Base-by-base conservation (phyloP, 495 filamentous ascomycete species). In the Terfezia claveryi region DNA sequence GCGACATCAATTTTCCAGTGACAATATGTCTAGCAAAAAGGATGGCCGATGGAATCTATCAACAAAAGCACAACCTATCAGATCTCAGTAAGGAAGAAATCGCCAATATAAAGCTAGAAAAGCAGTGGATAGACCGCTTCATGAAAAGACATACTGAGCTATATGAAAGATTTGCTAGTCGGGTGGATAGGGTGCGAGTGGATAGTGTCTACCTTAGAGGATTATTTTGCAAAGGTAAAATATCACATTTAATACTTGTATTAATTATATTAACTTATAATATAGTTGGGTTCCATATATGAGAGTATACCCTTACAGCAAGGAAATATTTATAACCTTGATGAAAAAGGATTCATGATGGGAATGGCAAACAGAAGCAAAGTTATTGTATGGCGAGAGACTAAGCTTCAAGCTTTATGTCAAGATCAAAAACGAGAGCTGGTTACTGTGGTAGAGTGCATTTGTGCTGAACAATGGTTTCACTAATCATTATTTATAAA, bases 281-380 rank as follows among this genome's bases (percentile, higher is more conserved):
- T 32, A 44, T 38, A 7, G 17, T 17, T 38, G 56, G 50, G 23
- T 56, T 8, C 8, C 32, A 17, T n/a, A 53, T 2, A 51, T 53
- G 0, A 53, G 55, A 4, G 4, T 11, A 11, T 32, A 32, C 27
- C 27, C 7, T 32, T 32, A 32, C 27, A 2, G 27, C 27, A 32
- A 32, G 27, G 27, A 32, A 50, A 60, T 36, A 58, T 46, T 1
- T 61, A 61, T 16, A 55, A 55, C 23, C 53, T 60, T 36, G 51
- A 57, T 41, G 52, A 59, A 41, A 59, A 57, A n/a, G 58, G 52
- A 0, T 51, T 57, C 36, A 54, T 57, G 46, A 55, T 57, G 52
- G 55, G 58, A 3, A 11, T 55, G 4, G 36, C 52, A 37, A 51
- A 27, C 12, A 49, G 23, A 1, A 17, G 23, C 1, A 57, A 57